A percentile compares a stretch with the other conserved stretches of the same genome.
These are phyloP conservation scores for Mycosphaerella sp. DNA, from an alignment of 2,329 filamentous ascomycete species.

Conservation along the genomic window DNA sequence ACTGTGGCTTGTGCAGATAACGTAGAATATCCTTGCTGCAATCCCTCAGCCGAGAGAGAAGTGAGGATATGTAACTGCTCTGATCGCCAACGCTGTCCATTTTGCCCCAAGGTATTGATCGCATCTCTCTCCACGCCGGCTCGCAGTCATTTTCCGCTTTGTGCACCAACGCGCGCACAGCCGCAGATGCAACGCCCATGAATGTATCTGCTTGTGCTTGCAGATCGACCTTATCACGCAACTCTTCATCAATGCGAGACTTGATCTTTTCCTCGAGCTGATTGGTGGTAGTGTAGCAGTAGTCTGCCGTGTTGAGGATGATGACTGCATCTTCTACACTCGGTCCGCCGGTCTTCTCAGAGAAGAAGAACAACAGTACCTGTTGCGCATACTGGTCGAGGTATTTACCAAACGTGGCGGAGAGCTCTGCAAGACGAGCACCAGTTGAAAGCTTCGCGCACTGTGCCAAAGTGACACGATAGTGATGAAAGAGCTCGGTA, in stretches of 20 bases:
- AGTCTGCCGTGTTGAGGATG: constrained; percentile 93
- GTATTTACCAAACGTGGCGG: constrained; percentile 82
- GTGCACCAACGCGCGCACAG: constrained; percentile 75
- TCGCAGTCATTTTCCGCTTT: constrained; percentile 78
- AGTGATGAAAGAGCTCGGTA: constrained; percentile 96
- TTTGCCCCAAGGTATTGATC: constrained; percentile 87
- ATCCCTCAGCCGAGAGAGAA: constrained; percentile 65
- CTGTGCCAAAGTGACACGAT: constrained; percentile 84
- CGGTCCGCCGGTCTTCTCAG: constrained; percentile 52
- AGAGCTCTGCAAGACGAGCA: constrained; percentile 76
- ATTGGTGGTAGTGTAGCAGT: constrained; percentile 88
- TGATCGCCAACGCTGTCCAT: constrained; percentile 92
- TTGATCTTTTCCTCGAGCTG: constrained; percentile 95
- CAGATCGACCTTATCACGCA: constrained; percentile 71
- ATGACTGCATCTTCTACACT: constrained; percentile 72
- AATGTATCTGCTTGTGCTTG: constrained; percentile 93
- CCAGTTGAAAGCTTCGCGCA: constrained; percentile 94
- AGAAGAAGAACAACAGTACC: constrained; percentile 68
- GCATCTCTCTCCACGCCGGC: constrained; percentile 91
- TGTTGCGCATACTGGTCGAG: constrained; percentile 93
- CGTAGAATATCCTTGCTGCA: constrained; percentile 68
- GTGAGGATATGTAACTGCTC: constrained; percentile 80
- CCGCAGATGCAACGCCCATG: constrained; percentile 85
- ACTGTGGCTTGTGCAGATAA: constrained; percentile 81
- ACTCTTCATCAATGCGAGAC: constrained; percentile 74